Conservation (phyloP, 805 yeast species). For the Candida vaughaniae region DNA sequence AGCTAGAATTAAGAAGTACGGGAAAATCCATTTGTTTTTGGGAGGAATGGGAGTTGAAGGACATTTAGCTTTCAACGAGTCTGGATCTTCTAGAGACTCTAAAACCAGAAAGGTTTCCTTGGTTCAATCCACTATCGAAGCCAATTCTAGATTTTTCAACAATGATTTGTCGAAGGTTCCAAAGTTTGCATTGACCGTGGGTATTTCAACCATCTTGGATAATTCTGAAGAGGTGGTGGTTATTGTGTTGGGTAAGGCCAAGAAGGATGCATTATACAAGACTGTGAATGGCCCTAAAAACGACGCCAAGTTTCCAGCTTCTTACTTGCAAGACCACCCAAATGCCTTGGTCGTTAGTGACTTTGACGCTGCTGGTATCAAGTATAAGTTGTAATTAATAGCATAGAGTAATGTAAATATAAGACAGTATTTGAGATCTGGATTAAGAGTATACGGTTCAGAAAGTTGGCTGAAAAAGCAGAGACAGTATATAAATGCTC, state of each 20-base stretch:
- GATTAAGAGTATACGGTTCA: no score
- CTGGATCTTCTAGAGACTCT: slow-evolving; percentile 48
- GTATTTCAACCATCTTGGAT: slow-evolving; percentile 56
- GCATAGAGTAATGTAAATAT: slow-evolving; percentile 3
- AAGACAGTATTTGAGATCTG: no score
- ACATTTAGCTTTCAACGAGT: slow-evolving; percentile 60
- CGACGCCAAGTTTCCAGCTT: slow-evolving; percentile 46
- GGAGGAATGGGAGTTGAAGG: slow-evolving; percentile 66
- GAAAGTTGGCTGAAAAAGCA: no score
- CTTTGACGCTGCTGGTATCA: slow-evolving; percentile 44
- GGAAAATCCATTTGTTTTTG: slow-evolving; percentile 52
- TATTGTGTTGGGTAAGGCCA: slow-evolving; percentile 49
- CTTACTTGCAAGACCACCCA: slow-evolving; percentile 47
- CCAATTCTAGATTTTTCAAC: slow-evolving; percentile 53
- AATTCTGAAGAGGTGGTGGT: slow-evolving; percentile 53
- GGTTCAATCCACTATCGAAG: slow-evolving; percentile 50
- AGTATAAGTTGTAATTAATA: slow-evolving; percentile 25
- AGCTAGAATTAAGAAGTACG: slow-evolving; percentile 44
- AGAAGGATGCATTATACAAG: slow-evolving; percentile 46
- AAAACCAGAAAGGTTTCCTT: slow-evolving; percentile 47
- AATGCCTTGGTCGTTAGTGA: slow-evolving; percentile 49
- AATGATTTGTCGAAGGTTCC: slow-evolving; percentile 50
- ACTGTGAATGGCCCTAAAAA: slow-evolving; percentile 40
- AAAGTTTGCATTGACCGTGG: slow-evolving; percentile 50
- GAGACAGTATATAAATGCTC: no score